Conservation (phyloP, 2,329 filamentous ascomycete species). For the Intubia oerlemansii region DNA sequence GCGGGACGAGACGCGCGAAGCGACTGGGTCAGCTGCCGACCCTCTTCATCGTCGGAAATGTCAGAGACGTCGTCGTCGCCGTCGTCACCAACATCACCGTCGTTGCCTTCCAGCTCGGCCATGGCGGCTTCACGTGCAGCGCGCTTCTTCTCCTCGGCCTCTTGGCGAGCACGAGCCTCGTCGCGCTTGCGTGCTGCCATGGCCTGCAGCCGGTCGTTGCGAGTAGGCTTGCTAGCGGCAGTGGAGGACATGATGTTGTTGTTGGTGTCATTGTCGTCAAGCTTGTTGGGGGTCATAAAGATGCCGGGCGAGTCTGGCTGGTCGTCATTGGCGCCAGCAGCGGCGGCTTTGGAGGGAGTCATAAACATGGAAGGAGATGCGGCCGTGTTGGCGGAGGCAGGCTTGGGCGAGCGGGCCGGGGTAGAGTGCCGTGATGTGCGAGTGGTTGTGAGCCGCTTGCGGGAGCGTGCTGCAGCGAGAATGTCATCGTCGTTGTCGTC, state of each 20-base stretch:
- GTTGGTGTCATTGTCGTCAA: conserved; percentile 3
- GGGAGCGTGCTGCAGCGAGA: conserved; percentile 13
- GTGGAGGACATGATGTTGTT: too few relatives aligned
- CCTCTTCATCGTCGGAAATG: conserved; percentile 39
- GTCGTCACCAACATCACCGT: conserved; percentile 16
- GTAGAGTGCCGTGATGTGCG: conserved; percentile 9
- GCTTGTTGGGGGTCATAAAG: conserved; percentile 6
- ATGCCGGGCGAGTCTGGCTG: conserved; percentile 4
- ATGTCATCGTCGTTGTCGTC: conserved; percentile 14
- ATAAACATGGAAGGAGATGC: background rate
- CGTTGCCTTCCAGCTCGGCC: conserved; percentile 9
- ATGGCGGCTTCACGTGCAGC: conserved; percentile 18
- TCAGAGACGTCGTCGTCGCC: conserved; percentile 25
- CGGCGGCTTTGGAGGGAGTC: background rate
- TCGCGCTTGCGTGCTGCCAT: conserved; percentile 53
- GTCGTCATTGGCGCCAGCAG: background rate
- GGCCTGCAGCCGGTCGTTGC: conserved; percentile 43
- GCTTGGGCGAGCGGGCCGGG: conserved; percentile 1
- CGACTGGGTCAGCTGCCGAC: conserved; percentile 44
- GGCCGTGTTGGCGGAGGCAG: background rate
- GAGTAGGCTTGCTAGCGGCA: conserved; percentile 18
- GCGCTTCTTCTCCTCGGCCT: conserved; percentile 27
- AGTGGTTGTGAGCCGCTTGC: conserved; percentile 10
- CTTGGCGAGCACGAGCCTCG: conserved; percentile 47
- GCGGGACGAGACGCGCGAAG: conserved; percentile 19